Evolutionary conservation across 2,329 filamentous ascomycete genomes (phyloP).

Genomic region (Incumbomyces lentus): DNA sequence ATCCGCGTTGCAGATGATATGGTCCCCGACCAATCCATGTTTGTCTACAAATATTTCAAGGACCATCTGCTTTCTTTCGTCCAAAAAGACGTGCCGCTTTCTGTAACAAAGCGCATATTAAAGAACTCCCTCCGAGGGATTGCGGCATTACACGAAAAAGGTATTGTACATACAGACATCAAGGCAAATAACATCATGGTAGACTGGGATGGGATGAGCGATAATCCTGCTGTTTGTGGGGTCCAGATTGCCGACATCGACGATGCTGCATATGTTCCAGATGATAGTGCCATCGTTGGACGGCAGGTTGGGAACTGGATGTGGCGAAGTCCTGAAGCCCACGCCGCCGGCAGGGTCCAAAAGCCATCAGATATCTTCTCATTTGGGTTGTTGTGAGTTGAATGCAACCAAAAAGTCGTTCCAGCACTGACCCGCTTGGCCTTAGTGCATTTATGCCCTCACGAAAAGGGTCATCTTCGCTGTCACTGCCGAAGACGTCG

Average conservation of each 20-base stretch:
- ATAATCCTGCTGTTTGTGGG: slow-evolving; percentile 16
- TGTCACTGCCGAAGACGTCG: slow-evolving; percentile 26
- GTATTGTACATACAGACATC: slow-evolving; percentile 29
- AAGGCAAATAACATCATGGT: slow-evolving; percentile 31
- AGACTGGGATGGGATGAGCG: slow-evolving; percentile 21
- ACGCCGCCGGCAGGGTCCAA: slow-evolving; percentile 24
- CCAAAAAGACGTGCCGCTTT: slow-evolving; percentile 30
- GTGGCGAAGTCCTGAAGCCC: slow-evolving; percentile 30
- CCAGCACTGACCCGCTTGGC: background rate
- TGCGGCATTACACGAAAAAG: slow-evolving; percentile 25
- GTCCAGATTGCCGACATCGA: slow-evolving; percentile 27
- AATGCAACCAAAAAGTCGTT: background rate
- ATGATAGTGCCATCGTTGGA: slow-evolving; percentile 17
- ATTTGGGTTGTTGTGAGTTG: slow-evolving; percentile 25
- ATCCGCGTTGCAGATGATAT: slow-evolving; percentile 32
- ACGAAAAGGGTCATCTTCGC: slow-evolving; percentile 34
- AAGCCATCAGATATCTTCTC: slow-evolving; percentile 28
- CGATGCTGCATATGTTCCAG: slow-evolving; percentile 11
- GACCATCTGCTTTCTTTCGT: slow-evolving; percentile 35
- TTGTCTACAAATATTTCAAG: slow-evolving; percentile 37
- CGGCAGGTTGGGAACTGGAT: slow-evolving; percentile 25
- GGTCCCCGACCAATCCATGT: slow-evolving; percentile 36
- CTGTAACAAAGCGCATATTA: slow-evolving; percentile 33
- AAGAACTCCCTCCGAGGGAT: slow-evolving; percentile 32
- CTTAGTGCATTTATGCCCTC: slow-evolving; percentile 37